Conservation (phyloP, 1,139 yeast genomes). For the Geotrichum aggregatum region DNA sequence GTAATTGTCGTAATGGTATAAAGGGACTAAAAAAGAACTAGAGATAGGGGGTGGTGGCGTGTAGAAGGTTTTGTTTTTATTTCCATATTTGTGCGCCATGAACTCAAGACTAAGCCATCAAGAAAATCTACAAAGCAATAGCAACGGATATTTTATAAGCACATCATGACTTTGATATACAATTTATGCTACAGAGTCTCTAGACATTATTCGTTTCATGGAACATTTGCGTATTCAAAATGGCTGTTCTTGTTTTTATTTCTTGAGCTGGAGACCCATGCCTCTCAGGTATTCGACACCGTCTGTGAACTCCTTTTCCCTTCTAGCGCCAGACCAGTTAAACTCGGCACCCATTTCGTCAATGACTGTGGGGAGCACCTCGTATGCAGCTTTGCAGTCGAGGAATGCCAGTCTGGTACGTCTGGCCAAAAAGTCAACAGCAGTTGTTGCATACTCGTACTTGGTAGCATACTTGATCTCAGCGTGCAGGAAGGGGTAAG, state of each 20-base stretch:
- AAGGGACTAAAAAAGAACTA: background rate
- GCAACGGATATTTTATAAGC: no score
- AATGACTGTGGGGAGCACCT: constrained; percentile 79
- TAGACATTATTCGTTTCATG: background rate
- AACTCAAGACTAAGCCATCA: no score
- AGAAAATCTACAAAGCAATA: no score
- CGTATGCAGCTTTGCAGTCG: constrained; percentile 79
- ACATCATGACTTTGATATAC: no score
- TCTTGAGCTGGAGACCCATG: constrained; percentile 39
- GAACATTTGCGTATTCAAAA: background rate
- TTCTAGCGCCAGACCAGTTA: constrained; percentile 63
- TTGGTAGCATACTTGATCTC: constrained; percentile 79
- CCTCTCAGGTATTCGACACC: constrained; percentile 40
- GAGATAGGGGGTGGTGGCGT: background rate
- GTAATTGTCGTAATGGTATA: background rate
- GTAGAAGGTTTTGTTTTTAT: background rate
- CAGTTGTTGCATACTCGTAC: constrained; percentile 83
- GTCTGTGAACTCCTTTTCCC: constrained; percentile 48
- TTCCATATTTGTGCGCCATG: no score
- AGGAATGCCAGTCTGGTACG: constrained; percentile 91
- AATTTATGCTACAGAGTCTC: background rate
- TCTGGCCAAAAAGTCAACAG: constrained; percentile 86
- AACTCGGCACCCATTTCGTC: constrained; percentile 78
- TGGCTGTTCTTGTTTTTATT: background rate
- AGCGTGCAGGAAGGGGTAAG: constrained; percentile 88